phyloP scores from a whole-genome alignment of 176 grass and related monocot species.

The Zizania latifolia region DNA sequence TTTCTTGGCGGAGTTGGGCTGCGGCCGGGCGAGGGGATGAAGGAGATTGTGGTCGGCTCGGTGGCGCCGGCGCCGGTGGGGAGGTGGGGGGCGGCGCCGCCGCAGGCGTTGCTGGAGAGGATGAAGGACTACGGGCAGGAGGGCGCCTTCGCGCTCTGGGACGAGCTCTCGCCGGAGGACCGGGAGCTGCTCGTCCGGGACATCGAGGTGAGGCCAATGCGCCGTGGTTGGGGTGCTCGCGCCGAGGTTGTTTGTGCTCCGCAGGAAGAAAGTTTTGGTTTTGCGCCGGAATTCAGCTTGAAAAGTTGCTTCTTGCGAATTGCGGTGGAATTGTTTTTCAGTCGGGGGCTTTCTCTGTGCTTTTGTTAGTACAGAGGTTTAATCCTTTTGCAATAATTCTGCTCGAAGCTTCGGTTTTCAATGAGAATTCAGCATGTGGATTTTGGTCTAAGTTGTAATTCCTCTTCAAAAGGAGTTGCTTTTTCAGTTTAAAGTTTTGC shows the following conservation, averaged over 20 bases:
- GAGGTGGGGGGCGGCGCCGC: conserved; percentile 62
- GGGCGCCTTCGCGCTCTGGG: conserved; percentile 89
- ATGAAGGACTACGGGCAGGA: conserved; percentile 98
- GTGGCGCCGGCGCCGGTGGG: conserved; percentile 43
- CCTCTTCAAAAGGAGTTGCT: neutral
- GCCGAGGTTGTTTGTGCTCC: no score
- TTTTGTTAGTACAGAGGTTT: neutral
- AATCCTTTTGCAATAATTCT: neutral
- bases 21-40: conserved; percentile 20
- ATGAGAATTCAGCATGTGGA: neutral
- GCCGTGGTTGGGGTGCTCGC: neutral
- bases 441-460: neutral
- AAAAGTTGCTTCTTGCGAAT: neutral
- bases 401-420: neutral
- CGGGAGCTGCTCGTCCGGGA: conserved; percentile 79
- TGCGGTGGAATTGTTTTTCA: conserved; percentile 1
- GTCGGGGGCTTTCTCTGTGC: neutral
- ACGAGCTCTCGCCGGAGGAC: conserved; percentile 85
- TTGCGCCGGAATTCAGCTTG: neutral
- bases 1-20: neutral
- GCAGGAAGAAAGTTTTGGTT: conserved; percentile 3
- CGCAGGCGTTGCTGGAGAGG: conserved; percentile 89
- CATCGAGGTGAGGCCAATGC: conserved; percentile 76
- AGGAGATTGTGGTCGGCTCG: conserved; percentile 52
- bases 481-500: neutral